phyloP scores from a whole-genome alignment of 1,284 basidiomycete genomes.

The Cryptococcus neoformans region DNA sequence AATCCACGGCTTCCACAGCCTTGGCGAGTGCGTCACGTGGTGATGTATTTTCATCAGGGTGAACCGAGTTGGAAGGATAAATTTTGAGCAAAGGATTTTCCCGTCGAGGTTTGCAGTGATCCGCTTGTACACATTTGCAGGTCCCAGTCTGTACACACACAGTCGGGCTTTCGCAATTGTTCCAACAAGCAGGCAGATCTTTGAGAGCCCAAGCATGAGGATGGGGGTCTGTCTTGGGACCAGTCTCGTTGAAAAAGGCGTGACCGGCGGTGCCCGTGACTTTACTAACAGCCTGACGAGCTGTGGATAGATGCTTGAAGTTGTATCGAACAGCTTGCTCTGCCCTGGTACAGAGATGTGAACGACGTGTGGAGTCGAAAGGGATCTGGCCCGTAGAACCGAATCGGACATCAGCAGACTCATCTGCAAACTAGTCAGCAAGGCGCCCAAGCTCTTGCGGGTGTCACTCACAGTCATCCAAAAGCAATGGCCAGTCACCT shows the following conservation, averaged over 20 bases:
- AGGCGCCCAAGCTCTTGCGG: not conserved
- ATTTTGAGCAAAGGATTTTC: slow-evolving; percentile 36
- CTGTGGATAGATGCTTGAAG: slow-evolving; percentile 10
- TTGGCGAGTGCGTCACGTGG: no score
- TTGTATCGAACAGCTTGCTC: slow-evolving; percentile 28
- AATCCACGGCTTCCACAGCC: slow-evolving; percentile 4
- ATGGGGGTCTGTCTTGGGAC: slow-evolving; percentile 2
- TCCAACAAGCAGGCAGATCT: slow-evolving; percentile 45
- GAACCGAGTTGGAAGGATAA: slow-evolving; percentile 5
- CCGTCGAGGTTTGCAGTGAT: slow-evolving; percentile 35
- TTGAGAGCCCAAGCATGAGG: slow-evolving; percentile 33
- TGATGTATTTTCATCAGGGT: no score
- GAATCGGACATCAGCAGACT: slow-evolving; percentile 42
- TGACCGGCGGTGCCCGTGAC: slow-evolving; percentile 12
- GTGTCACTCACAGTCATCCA: slow-evolving; percentile 40
- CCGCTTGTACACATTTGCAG: slow-evolving; percentile 47
- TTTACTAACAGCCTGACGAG: slow-evolving; percentile 24
- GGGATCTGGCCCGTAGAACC: slow-evolving; percentile 43
- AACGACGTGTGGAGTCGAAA: slow-evolving; percentile 41
- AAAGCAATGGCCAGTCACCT: slow-evolving; percentile 47
- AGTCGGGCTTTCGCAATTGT: slow-evolving; percentile 46
- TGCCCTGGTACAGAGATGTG: slow-evolving; percentile 37
- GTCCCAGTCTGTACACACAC: slow-evolving; percentile 48
- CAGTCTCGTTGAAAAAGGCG: slow-evolving; percentile 5
- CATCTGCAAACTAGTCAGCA: slow-evolving; percentile 17